Base-by-base conservation (phyloP, 495 filamentous ascomycete genomes). In the Penicillium roqueforti region DNA sequence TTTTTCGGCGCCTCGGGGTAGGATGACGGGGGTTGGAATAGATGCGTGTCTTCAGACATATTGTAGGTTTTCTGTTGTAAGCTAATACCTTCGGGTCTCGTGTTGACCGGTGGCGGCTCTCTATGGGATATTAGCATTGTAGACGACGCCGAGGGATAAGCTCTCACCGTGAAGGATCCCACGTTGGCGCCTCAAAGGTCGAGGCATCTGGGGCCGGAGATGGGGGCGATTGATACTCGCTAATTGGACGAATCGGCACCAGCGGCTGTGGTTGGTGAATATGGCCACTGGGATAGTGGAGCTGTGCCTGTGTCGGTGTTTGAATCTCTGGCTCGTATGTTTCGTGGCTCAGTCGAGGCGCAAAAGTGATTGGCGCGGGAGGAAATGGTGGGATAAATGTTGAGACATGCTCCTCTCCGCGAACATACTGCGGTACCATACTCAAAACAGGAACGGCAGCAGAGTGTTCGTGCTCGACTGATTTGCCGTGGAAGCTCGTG, bases 1-100 rank as follows among this genome's bases (percentile, higher is more conserved):
- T 87, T 78, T 62, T 83, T 87, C 1, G 90, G 91, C 14, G 90
- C 88, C 67, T 89, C 87, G 0, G 89, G 89, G 55, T 92, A 92
- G 39, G 77, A 77, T 36, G 77, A 61, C 28, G 91, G 91, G 37
- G 90, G 78, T 54, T 87, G 76, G 65, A 92, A 96, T 19, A 87
- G 82, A 41, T 77, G 70, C 5, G 76, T 72, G 64, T 88, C 84
- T 36, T 77, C 77, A 31, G 85, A 92, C 86, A 93, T 95, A 13
- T 76, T 75, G 67, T 96, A 96, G 28, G 80, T 80, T 53, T 80
- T 80, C 16, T 75, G 71, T 28, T 88, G 85, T 63, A 96, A 82
- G 58, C 91, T 87, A 31, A 78, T 67, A 20, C 87, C 91, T 76
- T 95, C 91, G 0, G 91, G 89, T 54, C 73, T 82, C 1, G 91